phyloP scores from a whole-genome alignment of 257 asterid genomes.

The Asclepias syriaca region DNA sequence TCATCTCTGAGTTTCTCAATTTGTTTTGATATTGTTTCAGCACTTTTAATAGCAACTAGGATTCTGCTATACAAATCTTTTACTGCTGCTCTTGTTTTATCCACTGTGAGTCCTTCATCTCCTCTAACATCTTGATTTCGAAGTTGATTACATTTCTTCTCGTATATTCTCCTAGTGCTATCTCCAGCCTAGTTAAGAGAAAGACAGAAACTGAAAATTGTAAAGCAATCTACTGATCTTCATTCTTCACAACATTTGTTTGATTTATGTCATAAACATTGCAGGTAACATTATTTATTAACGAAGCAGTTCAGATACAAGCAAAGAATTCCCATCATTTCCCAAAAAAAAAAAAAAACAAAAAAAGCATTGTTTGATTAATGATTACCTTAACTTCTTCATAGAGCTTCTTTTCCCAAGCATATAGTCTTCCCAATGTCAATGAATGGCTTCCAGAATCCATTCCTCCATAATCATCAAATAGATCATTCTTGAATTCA shows the following conservation, averaged over 20 bases:
- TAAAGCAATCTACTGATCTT: not conserved
- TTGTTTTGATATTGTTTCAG: constrained; percentile 77
- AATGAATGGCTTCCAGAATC: constrained; percentile 80
- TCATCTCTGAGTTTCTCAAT: constrained; percentile 81
- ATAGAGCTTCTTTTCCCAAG: constrained; percentile 93
- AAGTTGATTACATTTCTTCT: constrained; percentile 70
- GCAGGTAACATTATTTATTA: not conserved
- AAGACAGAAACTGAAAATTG: not conserved
- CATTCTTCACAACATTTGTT: not conserved
- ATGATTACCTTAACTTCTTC: constrained; percentile 77
- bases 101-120: constrained; percentile 54
- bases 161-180: constrained; percentile 56
- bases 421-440: constrained; percentile 83
- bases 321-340: not conserved
- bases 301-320: not conserved
- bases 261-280: not conserved
- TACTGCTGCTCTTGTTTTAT: constrained; percentile 75
- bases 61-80: constrained; percentile 85
- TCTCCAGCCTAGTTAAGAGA: constrained; percentile 61
- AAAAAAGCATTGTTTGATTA: not conserved
- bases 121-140: constrained; percentile 65
- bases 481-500: constrained; percentile 65
- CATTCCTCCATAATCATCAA: constrained; percentile 85
- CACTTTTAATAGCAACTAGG: constrained; percentile 78
- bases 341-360: not conserved